Percentiles rank a stretch among this genome's conserved stretches.
phyloP scores from a whole-genome alignment of 345 rosid species.

The Syzygium aqueum region DNA sequence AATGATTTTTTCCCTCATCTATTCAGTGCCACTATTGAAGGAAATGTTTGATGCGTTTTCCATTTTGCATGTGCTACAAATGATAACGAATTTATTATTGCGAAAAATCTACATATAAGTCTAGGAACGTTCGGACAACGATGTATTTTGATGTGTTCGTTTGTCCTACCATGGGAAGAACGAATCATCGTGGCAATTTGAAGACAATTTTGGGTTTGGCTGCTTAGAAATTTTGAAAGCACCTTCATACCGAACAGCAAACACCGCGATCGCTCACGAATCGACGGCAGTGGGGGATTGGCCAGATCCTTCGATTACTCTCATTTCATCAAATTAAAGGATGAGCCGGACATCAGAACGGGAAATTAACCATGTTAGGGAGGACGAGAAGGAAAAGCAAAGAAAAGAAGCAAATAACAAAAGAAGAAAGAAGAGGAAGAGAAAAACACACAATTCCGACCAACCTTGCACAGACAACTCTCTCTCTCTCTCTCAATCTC shows the following conservation, averaged over 20 bases:
- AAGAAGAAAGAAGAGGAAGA: accelerated
- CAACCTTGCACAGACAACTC: neutral
- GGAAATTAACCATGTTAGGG: neutral
- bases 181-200: neutral
- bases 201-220: neutral
- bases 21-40: neutral
- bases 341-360: neutral
- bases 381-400: neutral
- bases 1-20: too few relatives aligned
- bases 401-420: neutral
- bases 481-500: neutral
- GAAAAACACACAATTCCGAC: neutral
- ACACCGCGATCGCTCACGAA: neutral
- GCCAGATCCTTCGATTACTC: neutral
- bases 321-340: neutral
- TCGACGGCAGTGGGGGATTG: neutral
- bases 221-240: neutral
- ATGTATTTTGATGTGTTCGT: neutral
- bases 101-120: neutral
- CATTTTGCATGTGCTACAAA: neutral
- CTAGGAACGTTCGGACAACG: neutral
- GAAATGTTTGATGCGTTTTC: neutral
- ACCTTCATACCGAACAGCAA: neutral
- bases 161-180: neutral
- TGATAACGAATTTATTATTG: neutral